Conservation (phyloP, 495 filamentous ascomycete species). For the Daldinia concentrica region DNA sequence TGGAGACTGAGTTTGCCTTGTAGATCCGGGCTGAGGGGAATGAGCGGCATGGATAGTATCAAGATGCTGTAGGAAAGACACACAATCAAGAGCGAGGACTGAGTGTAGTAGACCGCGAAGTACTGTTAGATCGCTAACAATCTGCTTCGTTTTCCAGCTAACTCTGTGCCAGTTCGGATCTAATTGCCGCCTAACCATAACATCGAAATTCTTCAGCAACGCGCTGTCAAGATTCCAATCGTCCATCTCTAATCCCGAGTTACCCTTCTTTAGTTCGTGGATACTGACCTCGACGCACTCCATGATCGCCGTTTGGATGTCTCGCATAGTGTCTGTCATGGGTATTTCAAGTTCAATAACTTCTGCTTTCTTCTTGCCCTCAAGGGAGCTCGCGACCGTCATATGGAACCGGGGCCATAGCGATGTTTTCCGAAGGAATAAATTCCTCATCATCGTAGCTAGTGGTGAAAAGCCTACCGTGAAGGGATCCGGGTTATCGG, state of each 20-base stretch:
- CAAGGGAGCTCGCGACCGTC: conserved; percentile 84
- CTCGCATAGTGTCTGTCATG: conserved; percentile 92
- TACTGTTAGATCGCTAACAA: conserved; percentile 86
- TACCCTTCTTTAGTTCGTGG: conserved; percentile 87
- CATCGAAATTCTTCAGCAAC: conserved; percentile 89
- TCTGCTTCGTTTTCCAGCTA: conserved; percentile 92
- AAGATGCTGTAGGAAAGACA: conserved; percentile 90
- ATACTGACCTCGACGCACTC: conserved; percentile 97
- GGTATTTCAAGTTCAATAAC: conserved; percentile 97
- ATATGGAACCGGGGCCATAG: conserved; percentile 97
- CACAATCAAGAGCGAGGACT: conserved; percentile 86
- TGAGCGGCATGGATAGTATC: conserved; percentile 94
- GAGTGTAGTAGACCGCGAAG: conserved; percentile 87
- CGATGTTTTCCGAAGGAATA: conserved; percentile 88
- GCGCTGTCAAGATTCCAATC: conserved; percentile 98
- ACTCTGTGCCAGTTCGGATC: conserved; percentile 98
- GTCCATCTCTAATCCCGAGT: conserved; percentile 91
- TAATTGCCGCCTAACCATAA: conserved; percentile 85
- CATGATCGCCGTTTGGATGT: conserved; percentile 92
- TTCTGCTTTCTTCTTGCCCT: conserved; percentile 93
- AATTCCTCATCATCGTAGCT: conserved; percentile 88
- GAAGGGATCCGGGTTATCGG: conserved; percentile 93
- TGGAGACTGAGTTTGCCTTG: conserved; percentile 86
- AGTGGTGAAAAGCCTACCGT: conserved; percentile 89
- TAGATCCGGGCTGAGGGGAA: conserved; percentile 86